Base-by-base conservation (phyloP, 805 yeast genomes). In the Kregervanrija delftensis region DNA sequence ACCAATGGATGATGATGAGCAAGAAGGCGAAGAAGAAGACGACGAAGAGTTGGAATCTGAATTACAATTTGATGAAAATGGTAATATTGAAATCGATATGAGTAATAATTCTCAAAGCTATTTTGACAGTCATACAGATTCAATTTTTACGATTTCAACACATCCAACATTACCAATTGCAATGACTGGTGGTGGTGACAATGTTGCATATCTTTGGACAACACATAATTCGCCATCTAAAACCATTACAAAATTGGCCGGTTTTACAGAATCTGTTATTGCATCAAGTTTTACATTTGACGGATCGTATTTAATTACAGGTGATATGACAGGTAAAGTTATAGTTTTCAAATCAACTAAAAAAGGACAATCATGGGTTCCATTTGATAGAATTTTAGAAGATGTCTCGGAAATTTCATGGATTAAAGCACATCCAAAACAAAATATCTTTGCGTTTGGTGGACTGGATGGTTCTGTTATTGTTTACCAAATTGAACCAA, bases 121-220 rank as follows among this genome's bases (percentile, higher is more conserved):
- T 64, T 93, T 93, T 62, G 99, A 93, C 60, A 74, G 76, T 53
- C 99, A 93, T 60, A 73, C 76, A 44, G 99, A 93, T 64, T 87
- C 96, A 2, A 77, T 91, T 3, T 91, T 85, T 65, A 72, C 85
- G 11, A 72, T 93, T n/a, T 77, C 86, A 41, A 68, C 81, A 6
- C 97, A 93, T 61, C 97, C 97, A 35, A 72, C 72, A 6, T 71
- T 89, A 48, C 97, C 97, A 13, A 64, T 83, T 62, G 93, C 86
- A 8, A 83, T 82, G n/a, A 76, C 91, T 16, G 99, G 99, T 30
- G 98, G 96, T 36, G 98, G 96, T 47, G 99, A 93, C 63, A 82
- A 91, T 62, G 71, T 78, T 22, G 96, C 90, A 1, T 86, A 79
- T 60, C 61, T 93, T 56, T 93, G 98, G 98, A 88, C 96, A 4